Base-by-base conservation (phyloP, 2,329 filamentous ascomycete genomes). In the Diaporthe vaccinii region DNA sequence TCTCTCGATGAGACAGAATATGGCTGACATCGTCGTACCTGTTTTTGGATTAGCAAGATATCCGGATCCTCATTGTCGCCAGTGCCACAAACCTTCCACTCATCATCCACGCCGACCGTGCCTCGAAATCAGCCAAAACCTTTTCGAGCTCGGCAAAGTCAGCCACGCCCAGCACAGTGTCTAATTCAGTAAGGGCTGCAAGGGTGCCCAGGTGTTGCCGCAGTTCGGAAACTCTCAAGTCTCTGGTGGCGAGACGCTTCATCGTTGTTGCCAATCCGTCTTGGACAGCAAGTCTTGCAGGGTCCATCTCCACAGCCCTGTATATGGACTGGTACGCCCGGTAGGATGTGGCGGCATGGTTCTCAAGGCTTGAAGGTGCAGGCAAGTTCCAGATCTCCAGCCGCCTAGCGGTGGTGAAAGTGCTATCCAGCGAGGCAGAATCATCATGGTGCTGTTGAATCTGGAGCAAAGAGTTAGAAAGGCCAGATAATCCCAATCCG, bases 301-400 rank as follows among this genome's bases (percentile, higher is more conserved):
- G 84, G 2, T 82, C 76, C 17, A 91, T 81, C 67, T 92, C 90
- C 14, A 88, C 86, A 3, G 93, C 91, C 77, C 91, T 92, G 80
- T 95, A 91, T 76, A 98, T 88, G 31, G 91, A 91, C 82, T 98
- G 95, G 75, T 97, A 95, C 0, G 92, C 91, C 79, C 93, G 93
- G 84, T 97, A 98, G 0, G 96, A 86, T 1, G 91, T 92, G 4
- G 93, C 92, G 1, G 92, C 88, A 73, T 93, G 91, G 41, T 91
- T 92, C 17, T 89, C 86, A 67, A 89, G 90, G 3, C 88, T 85
- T 10, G 88, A 86, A 0, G 95, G 94, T 0, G 92, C 92, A 20
- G 94, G 94, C 28, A 98, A 88, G 81, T 98, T 96, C 97, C 97
- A 99, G 80, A 96, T 93, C 78, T 97, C 95, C 22, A 98, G 87